Base-by-base conservation (phyloP, 2,329 filamentous ascomycete species). In the Aspergillus chevalieri region DNA sequence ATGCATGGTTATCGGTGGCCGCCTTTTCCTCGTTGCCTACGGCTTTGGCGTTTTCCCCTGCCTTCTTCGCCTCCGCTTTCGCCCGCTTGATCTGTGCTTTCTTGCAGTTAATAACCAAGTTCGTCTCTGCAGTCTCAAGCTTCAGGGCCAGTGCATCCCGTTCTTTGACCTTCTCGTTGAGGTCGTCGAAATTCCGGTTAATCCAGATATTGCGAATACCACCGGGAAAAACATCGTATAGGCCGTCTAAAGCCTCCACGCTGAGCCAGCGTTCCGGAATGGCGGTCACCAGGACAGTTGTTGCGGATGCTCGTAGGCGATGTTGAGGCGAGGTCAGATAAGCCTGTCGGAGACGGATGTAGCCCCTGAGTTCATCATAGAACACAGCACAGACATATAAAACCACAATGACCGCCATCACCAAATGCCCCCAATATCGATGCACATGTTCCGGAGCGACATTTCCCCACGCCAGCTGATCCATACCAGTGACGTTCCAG, bases 181-280 rank as follows among this genome's bases (percentile, higher is more conserved):
- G 78, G 7, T 85, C 79, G 41, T 91, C 88, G 57, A 89, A 85
- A 64, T 98, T 88, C 53, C 92, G 82, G 52, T 96, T 98, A 60
- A 98, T 84, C 91, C 92, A 98, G 43, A 98, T 87, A 58, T 97
- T 97, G 52, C 89, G 83, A 63, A 98, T 86, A 26, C 93, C 93
- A 17, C 93, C 93, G 0, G 93, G 93, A 59, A 96, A 97, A 1
- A 97, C 91, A 65, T 98, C 93, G 62, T 94, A 98, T 0, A 98
- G 76, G 0, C 86, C 86, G 50, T 83, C 80, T 4, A 98, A 78
- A 0, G 89, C 88, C 42, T 95, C 84, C 44, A 89, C 81, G 2
- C 81, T 89, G 6, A 95, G 81, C 93, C 93, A 98, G 63, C 94
- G 95, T 38, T 80, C 75, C 1, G 93, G 93, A 46, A 98, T 95